phyloP scores from a whole-genome alignment of 2,329 filamentous ascomycete genomes.

The Fusarium devonianum region DNA sequence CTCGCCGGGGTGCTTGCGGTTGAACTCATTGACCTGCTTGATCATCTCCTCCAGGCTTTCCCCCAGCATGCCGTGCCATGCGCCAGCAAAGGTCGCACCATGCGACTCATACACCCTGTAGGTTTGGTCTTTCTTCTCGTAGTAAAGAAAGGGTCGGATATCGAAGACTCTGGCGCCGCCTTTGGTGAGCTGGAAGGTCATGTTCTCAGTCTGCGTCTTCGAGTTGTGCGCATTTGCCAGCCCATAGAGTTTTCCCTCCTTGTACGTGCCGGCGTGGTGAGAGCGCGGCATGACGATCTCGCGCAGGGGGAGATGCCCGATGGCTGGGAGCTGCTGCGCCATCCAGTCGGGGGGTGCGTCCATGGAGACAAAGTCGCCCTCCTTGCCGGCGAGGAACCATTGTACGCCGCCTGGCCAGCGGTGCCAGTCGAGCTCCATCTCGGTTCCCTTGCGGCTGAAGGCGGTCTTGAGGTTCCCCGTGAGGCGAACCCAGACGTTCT shows the following conservation, averaged over 20 bases:
- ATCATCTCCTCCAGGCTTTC: conserved; percentile 41
- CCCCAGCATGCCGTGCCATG: conserved; percentile 39
- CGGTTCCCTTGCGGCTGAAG: conserved; percentile 11
- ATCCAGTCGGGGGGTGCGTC: conserved; percentile 43
- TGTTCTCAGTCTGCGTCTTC: conserved; percentile 31
- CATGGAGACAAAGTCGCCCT: conserved; percentile 43
- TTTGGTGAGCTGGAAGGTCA: conserved; percentile 38
- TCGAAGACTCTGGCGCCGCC: conserved; percentile 45
- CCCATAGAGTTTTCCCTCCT: conserved; percentile 2
- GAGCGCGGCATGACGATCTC: conserved; percentile 44
- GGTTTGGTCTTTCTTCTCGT: neutral
- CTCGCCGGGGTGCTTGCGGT: conserved; percentile 42
- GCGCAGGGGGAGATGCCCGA: conserved; percentile 41
- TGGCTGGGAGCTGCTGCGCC: conserved; percentile 37
- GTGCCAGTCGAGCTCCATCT: conserved; percentile 28
- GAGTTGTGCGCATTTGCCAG: conserved; percentile 25
- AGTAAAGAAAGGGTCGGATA: conserved; percentile 30
- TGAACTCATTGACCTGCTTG: conserved; percentile 42
- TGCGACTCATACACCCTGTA: conserved; percentile 33
- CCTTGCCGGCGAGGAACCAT: conserved; percentile 44
- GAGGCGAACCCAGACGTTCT: conserved; percentile 29
- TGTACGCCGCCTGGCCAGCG: conserved; percentile 30
- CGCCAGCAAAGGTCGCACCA: conserved; percentile 14
- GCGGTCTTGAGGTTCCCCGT: conserved; percentile 36
- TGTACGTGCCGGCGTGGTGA: conserved; percentile 44